A percentile compares a stretch with the other conserved stretches of the same genome.
Evolutionary conservation across 2,329 filamentous ascomycete genomes (phyloP).

Genomic region (Beauveria caledonica): DNA sequence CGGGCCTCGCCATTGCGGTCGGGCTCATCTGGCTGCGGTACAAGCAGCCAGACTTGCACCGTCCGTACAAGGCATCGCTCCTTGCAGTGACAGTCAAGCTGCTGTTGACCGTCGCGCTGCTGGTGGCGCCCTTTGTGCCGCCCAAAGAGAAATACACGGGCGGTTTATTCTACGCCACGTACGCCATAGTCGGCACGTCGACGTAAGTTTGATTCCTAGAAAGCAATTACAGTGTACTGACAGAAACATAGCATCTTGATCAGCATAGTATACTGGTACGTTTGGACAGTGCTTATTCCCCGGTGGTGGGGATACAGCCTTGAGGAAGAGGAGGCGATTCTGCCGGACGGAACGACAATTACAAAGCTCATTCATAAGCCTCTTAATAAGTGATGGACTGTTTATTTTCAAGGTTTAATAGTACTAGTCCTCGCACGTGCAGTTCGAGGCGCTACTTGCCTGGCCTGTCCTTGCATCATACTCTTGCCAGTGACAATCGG

Average conservation of each 20-base stretch:
- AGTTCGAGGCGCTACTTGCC: too few relatives aligned
- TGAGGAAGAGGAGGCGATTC: slow-evolving; percentile 50
- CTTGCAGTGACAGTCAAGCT: slow-evolving; percentile 50
- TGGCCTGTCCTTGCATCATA: too few relatives aligned
- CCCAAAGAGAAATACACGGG: slow-evolving; percentile 38
- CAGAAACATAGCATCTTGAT: slow-evolving; percentile 39
- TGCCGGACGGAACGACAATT: slow-evolving; percentile 60
- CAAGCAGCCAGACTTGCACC: slow-evolving; percentile 48
- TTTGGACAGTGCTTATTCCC: slow-evolving; percentile 57
- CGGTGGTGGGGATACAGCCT: slow-evolving; percentile 50
- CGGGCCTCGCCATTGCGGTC: slow-evolving; percentile 46
- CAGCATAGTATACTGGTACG: slow-evolving; percentile 58
- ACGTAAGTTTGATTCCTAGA: slow-evolving; percentile 34
- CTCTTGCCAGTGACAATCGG: too few relatives aligned
- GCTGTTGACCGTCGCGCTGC: slow-evolving; percentile 41
- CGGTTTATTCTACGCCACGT: slow-evolving; percentile 45
- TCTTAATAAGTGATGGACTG: not conserved
- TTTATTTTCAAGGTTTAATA: too few relatives aligned
- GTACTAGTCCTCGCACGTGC: too few relatives aligned
- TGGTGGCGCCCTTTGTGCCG: slow-evolving; percentile 56
- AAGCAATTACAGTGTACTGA: not conserved
- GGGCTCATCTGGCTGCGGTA: slow-evolving; percentile 54
- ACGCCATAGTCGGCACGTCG: slow-evolving; percentile 43
- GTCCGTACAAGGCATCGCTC: slow-evolving; percentile 59
- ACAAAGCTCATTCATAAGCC: slow-evolving; percentile 42